Conservation (phyloP, 441 rosid genomes). For the Lepidium campestre region DNA sequence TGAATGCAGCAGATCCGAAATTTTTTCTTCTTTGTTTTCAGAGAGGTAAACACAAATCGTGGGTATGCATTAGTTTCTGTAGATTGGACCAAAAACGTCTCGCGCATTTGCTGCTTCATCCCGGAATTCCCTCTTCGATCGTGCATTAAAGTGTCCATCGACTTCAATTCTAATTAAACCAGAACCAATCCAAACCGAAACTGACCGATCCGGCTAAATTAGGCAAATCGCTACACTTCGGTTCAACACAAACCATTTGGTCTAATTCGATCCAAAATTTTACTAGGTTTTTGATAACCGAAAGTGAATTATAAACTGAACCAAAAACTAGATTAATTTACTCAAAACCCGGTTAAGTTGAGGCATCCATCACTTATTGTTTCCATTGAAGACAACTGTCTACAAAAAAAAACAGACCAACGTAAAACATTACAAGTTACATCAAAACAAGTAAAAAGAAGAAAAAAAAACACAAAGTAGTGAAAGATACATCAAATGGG, state of each 20-base stretch:
- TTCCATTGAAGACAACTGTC: constrained; percentile 8
- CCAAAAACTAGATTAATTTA: background rate
- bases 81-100: constrained; percentile 28
- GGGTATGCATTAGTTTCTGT: background rate
- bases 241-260: background rate
- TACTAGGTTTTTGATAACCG: background rate
- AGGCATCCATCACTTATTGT: background rate
- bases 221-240: background rate
- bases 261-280: background rate
- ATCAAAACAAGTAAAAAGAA: background rate
- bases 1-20: constrained; percentile 17
- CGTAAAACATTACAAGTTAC: constrained; percentile 25
- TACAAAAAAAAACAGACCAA: background rate
- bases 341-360: constrained; percentile 8
- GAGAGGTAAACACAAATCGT: constrained; percentile 6
- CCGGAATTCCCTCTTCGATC: constrained; percentile 25
- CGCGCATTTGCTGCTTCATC: constrained; percentile 30
- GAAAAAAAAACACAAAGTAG: background rate
- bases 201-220: background rate
- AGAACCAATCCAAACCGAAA: background rate
- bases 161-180: background rate
- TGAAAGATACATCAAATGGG: constrained; percentile 47
- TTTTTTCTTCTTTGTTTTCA: background rate
- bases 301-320: background rate
- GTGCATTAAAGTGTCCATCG: constrained; percentile 12